These are phyloP conservation scores for Astrocystis sublimbata DNA, from an alignment of 495 filamentous ascomycete species.

Conservation along the genomic window DNA sequence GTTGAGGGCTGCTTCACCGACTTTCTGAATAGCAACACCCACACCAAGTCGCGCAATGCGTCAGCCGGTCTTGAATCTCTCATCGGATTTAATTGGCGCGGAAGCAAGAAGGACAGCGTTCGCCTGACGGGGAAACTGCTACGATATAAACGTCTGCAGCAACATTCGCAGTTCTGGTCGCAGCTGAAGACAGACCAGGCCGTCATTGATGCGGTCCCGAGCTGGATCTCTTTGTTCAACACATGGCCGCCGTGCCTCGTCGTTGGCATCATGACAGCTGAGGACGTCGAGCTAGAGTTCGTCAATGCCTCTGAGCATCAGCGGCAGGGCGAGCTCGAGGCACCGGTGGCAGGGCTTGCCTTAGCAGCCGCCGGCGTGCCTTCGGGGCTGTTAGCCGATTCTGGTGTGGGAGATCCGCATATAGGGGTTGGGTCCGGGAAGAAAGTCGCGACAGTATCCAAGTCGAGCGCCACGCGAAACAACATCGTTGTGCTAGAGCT, in stretches of 20 bases:
- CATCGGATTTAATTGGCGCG: neutral
- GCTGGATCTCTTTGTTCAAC: constrained; percentile 4
- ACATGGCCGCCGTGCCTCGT: constrained; percentile 3
- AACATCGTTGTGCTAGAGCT: constrained; percentile 3
- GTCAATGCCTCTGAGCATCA: neutral
- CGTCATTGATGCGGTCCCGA: neutral
- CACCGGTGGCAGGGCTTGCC: neutral
- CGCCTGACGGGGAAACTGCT: neutral
- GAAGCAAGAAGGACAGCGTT: neutral
- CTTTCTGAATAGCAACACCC: neutral
- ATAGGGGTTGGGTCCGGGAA: neutral
- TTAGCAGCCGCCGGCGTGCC: neutral
- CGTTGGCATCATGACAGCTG: neutral
- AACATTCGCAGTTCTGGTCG: constrained; percentile 4
- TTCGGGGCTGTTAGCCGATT: neutral
- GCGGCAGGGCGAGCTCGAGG: neutral
- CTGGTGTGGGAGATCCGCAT: neutral
- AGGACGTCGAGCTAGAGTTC: neutral
- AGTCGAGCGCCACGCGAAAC: neutral
- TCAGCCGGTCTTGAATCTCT: neutral
- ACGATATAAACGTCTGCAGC: neutral
- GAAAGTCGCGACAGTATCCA: neutral
- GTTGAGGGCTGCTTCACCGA: neutral
- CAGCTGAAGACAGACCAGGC: constrained; percentile 1
- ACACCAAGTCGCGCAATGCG: neutral